Conservation (phyloP, 2,329 filamentous ascomycete species). For the Pseudogymnoascus destructans region DNA sequence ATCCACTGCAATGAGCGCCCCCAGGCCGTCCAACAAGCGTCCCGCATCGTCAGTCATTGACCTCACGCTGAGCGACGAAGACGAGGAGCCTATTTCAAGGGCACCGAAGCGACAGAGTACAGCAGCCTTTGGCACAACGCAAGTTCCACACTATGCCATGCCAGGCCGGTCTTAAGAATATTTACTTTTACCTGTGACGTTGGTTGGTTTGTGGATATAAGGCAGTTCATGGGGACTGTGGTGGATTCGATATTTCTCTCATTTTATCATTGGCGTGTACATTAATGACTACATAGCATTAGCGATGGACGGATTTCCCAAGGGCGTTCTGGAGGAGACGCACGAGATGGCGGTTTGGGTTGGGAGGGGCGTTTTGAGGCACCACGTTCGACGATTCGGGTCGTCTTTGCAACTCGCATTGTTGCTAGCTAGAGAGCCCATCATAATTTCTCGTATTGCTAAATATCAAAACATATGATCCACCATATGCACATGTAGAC, state of each 20-base stretch:
- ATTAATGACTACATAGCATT: constrained; percentile 6
- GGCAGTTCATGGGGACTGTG: not conserved
- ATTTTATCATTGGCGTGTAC: constrained; percentile 6
- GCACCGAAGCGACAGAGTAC: constrained; percentile 24
- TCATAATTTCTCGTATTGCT: not conserved
- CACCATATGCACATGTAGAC: not conserved
- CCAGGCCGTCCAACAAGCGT: constrained; percentile 28
- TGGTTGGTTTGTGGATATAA: not conserved
- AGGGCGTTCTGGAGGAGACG: not conserved
- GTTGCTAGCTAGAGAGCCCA: not conserved
- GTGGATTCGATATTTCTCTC: not conserved
- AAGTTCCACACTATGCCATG: not conserved
- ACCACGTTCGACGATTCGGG: not conserved
- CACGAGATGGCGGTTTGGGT: not conserved
- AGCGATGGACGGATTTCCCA: constrained; percentile 2
- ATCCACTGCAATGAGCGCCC: constrained; percentile 27
- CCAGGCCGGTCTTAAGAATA: not conserved
- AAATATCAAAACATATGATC: not conserved
- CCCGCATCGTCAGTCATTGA: constrained; percentile 38
- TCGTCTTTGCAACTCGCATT: not conserved
- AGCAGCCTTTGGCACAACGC: not conserved
- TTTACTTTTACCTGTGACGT: not conserved
- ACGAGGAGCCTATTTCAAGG: constrained; percentile 30
- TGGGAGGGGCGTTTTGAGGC: not conserved
- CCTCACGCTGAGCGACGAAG: constrained; percentile 39